phyloP scores from a whole-genome alignment of 2,329 filamentous ascomycete genomes.

The Xylaria hypoxylon region DNA sequence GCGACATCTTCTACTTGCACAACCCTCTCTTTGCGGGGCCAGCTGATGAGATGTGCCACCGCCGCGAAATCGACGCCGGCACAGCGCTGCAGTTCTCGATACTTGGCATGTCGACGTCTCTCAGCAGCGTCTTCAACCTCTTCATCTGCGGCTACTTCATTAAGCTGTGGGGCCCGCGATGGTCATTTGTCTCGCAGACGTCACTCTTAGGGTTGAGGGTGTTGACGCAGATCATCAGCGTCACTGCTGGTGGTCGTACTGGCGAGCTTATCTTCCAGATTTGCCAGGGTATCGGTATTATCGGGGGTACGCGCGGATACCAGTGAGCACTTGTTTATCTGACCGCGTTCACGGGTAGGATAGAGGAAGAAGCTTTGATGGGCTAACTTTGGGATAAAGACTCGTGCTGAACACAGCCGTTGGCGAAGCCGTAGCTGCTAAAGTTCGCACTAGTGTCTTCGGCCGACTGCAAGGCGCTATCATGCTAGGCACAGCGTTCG shows the following conservation, averaged over 20 bases:
- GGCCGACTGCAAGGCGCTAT: constrained; percentile 73
- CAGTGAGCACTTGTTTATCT: constrained; percentile 52
- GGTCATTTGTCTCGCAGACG: constrained; percentile 71
- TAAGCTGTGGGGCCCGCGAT: constrained; percentile 73
- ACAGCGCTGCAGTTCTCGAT: constrained; percentile 74
- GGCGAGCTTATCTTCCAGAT: constrained; percentile 77
- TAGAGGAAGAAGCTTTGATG: not conserved
- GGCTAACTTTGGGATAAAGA: constrained; percentile 27
- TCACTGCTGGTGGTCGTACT: constrained; percentile 67
- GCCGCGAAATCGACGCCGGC: constrained; percentile 71
- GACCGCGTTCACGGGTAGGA: too few relatives aligned
- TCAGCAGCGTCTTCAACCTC: constrained; percentile 73
- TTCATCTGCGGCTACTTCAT: constrained; percentile 75
- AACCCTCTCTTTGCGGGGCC: constrained; percentile 63
- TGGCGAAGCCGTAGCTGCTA: constrained; percentile 71
- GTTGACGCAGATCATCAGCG: constrained; percentile 72
- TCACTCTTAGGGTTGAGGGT: constrained; percentile 74
- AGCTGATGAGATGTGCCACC: constrained; percentile 65
- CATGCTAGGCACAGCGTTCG: constrained; percentile 74
- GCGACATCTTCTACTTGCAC: constrained; percentile 73
- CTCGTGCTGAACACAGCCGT: constrained; percentile 76
- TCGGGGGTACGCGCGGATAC: constrained; percentile 77
- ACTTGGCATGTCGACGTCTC: constrained; percentile 73
- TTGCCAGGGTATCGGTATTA: constrained; percentile 74
- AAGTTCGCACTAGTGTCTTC: constrained; percentile 71